Conservation (phyloP, 495 filamentous ascomycete genomes). For the Penicilliopsis zonata region DNA sequence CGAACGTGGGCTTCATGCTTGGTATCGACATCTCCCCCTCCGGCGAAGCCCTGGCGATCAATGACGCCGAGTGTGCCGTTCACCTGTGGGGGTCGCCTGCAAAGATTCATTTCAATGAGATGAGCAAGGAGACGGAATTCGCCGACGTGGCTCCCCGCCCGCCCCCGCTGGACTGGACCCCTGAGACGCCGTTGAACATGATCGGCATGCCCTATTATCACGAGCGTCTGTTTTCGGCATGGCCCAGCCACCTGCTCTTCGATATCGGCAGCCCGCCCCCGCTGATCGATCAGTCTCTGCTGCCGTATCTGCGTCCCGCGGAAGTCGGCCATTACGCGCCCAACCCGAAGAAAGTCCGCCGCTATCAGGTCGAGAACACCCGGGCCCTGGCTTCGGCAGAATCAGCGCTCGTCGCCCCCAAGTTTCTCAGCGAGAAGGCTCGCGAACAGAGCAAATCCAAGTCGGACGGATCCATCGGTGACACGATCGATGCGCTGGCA, state of each 20-base stretch:
- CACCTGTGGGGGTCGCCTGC: constrained; percentile 85
- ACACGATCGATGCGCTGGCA: constrained; percentile 49
- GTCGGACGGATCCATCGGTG: constrained; percentile 42
- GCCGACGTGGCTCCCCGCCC: constrained; percentile 46
- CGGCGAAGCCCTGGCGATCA: constrained; percentile 76
- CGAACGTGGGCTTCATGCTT: constrained; percentile 62
- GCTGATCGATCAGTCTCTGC: constrained; percentile 60
- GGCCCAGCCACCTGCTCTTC: constrained; percentile 72
- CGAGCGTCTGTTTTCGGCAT: constrained; percentile 75
- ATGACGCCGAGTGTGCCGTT: constrained; percentile 64
- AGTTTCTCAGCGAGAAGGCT: constrained; percentile 88
- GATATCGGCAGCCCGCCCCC: constrained; percentile 73
- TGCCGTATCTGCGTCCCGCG: constrained; percentile 52
- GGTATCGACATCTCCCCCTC: constrained; percentile 78
- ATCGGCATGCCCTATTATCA: constrained; percentile 91
- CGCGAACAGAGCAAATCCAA: constrained; percentile 48
- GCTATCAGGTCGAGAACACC: constrained; percentile 78
- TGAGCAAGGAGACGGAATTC: constrained; percentile 67
- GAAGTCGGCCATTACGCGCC: constrained; percentile 65
- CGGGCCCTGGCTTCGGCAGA: constrained; percentile 38
- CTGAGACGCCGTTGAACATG: constrained; percentile 70
- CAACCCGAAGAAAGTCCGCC: constrained; percentile 57
- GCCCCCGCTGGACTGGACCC: constrained; percentile 49
- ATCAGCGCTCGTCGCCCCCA: constrained; percentile 55
- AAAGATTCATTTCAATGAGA: constrained; percentile 85